phyloP scores from a whole-genome alignment of 495 filamentous ascomycete species.

The Lindgomyces ingoldianus region DNA sequence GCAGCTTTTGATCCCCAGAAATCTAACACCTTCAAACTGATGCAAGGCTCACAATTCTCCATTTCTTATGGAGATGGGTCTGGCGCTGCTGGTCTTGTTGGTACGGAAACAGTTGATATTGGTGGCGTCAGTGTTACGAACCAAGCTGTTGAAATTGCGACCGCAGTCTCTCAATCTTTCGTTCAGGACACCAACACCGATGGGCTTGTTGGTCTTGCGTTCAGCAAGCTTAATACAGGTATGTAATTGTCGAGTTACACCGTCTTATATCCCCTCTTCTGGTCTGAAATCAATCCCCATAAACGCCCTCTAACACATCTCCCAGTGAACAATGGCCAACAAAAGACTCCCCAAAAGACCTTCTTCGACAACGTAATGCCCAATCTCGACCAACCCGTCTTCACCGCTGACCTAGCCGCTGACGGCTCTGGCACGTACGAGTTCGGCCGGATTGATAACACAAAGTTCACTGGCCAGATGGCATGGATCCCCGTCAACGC shows the following conservation, averaged over 20 bases:
- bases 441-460: slow-evolving; percentile 70
- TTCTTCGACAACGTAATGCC: slow-evolving; percentile 77
- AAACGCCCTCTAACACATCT: not conserved
- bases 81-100: slow-evolving; percentile 65
- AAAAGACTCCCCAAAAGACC: slow-evolving; percentile 61
- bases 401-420: slow-evolving; percentile 69
- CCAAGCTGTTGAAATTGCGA: slow-evolving; percentile 74
- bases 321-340: slow-evolving; percentile 58
- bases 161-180: slow-evolving; percentile 63
- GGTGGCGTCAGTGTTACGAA: slow-evolving; percentile 66
- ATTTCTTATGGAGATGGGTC: slow-evolving; percentile 77
- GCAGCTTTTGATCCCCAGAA: slow-evolving; percentile 62
- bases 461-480: slow-evolving; percentile 65
- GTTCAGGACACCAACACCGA: slow-evolving; percentile 61
- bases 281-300: not conserved
- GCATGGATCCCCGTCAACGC: slow-evolving; percentile 65
- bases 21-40: slow-evolving; percentile 55
- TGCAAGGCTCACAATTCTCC: slow-evolving; percentile 57
- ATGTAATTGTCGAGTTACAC: too few relatives aligned
- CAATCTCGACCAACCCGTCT: slow-evolving; percentile 65
- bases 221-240: slow-evolving; percentile 67
- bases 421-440: slow-evolving; percentile 68
- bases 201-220: slow-evolving; percentile 78
- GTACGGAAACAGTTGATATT: slow-evolving; percentile 71
- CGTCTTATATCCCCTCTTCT: too few relatives aligned